Evolutionary conservation across 768 basidiomycete genomes (phyloP).

Genomic region (Multifurca ochricompacta): DNA sequence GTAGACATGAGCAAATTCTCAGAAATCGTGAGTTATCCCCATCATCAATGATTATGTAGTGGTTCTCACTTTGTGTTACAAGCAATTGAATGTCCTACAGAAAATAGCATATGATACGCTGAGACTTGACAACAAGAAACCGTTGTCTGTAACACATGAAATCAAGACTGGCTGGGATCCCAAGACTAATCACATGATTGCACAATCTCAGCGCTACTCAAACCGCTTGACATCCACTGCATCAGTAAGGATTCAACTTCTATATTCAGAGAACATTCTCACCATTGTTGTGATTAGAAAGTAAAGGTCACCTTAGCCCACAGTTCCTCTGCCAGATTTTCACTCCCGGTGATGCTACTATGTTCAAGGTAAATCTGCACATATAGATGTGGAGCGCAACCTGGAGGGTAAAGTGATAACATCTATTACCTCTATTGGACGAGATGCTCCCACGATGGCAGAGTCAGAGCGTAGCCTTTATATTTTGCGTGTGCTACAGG

Average conservation of each 20-base stretch:
- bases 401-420: conserved; percentile 28
- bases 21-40: conserved; percentile 27
- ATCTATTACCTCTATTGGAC: conserved; percentile 43
- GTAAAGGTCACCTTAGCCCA: conserved; percentile 24
- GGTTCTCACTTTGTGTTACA: neutral
- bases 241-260: neutral
- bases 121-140: conserved; percentile 7
- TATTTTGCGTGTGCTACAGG: conserved; percentile 33
- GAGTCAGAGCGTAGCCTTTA: conserved; percentile 35
- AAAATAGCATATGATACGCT: conserved; percentile 13
- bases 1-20: conserved; percentile 39
- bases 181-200: conserved; percentile 11
- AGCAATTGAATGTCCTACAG: conserved; percentile 8
- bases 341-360: conserved; percentile 21
- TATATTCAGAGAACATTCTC: no score
- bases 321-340: conserved; percentile 23
- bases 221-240: neutral
- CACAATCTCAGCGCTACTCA: conserved; percentile 10
- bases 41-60: neutral
- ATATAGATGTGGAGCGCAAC: conserved; percentile 22
- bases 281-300: neutral
- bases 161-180: conserved; percentile 7
- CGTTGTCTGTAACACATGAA: conserved; percentile 7
- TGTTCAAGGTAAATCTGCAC: conserved; percentile 20
- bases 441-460: conserved; percentile 50